phyloP scores from a whole-genome alignment of 75 land plant genomes.

The Adiantum capillusveneris region DNA sequence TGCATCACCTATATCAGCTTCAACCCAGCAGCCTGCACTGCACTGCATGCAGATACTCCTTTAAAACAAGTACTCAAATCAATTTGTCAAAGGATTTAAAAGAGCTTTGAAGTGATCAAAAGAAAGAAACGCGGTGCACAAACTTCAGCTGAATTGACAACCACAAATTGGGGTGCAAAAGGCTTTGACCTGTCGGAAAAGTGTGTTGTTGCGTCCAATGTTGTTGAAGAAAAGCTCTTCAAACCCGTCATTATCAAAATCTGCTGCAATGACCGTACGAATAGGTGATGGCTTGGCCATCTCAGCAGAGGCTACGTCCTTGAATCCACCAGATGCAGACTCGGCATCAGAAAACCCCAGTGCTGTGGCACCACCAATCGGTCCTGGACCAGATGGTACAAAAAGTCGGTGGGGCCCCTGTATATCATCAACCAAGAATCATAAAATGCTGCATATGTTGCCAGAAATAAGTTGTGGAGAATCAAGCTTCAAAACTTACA shows the following conservation, averaged over 20 bases:
- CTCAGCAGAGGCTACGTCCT: constrained; percentile 19
- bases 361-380: constrained; percentile 24
- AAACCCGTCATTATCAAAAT: constrained; percentile 30
- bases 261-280: constrained; percentile 29
- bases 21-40: constrained; percentile 25
- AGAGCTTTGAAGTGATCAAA: too few relatives aligned
- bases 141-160: too few relatives aligned
- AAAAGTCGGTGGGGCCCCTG: constrained; percentile 29
- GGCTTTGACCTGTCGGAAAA: constrained; percentile 21
- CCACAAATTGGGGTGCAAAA: too few relatives aligned
- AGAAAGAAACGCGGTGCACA: too few relatives aligned
- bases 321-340: constrained; percentile 14
- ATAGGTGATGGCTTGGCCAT: constrained; percentile 25
- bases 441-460: too few relatives aligned
- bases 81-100: too few relatives aligned
- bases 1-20: constrained; percentile 27
- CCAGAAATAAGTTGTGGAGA: too few relatives aligned
- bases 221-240: constrained; percentile 29
- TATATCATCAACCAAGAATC: too few relatives aligned
- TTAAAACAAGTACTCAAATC: too few relatives aligned
- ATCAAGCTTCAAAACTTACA: too few relatives aligned
- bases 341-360: constrained; percentile 19
- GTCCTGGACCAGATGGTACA: constrained; percentile 25
- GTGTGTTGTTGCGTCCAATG: constrained; percentile 19
- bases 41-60: constrained; percentile 1